Base-by-base conservation (phyloP, 1,284 basidiomycete genomes). In the Blastosporella zonata region DNA sequence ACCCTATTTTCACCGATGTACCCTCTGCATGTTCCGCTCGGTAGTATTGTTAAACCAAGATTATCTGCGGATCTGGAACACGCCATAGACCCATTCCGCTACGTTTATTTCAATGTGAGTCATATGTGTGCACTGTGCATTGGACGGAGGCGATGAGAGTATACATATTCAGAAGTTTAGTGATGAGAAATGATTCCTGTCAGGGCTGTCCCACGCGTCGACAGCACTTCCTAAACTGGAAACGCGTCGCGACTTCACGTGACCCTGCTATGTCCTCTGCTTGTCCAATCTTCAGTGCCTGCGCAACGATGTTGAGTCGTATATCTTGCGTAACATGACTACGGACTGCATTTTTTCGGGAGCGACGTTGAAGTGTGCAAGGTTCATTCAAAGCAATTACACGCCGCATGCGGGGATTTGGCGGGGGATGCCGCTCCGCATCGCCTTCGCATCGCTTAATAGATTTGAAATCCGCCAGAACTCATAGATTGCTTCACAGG, bases 91-190 rank as follows among this genome's bases (percentile, higher is more conserved):
- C 23, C 47, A 41, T 44, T 34, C 6, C 18, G 6, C n/a, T 42
- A 22, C 38, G 29, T 39, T 33, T n/a, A n/a, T n/a, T n/a, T 36
- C 8, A 29, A 23, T 13, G 6, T 15, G 31, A 47, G 22, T 47
- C 41, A 47, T 10, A 12, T 4, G 18, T 18, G 10, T 15, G 18
- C 22, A 2, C 27, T 6, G 2, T 40, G 28, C 29, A 42, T 40
- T 46, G 41, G 17, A 47, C 36, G 18, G 33, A 52, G 46, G 42
- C 46, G 36, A 37, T 53, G 43, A 35, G 20, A 7, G 6, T 27
- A 15, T 27, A 45, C 31, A 45, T 21, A 41, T 40, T 13, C 13
- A 46, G 43, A 9, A 37, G 27, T 25, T 35, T 17, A 31, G 17
- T 37, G 40, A 29, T 47, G n/a, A 18, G 33, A 10, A 29, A n/a